Percentiles rank a stretch among this genome's conserved stretches.
These are phyloP conservation scores for Coemansia sp. DNA, from an alignment of 192 early-diverging fungal genomes.

Conservation along the genomic window DNA sequence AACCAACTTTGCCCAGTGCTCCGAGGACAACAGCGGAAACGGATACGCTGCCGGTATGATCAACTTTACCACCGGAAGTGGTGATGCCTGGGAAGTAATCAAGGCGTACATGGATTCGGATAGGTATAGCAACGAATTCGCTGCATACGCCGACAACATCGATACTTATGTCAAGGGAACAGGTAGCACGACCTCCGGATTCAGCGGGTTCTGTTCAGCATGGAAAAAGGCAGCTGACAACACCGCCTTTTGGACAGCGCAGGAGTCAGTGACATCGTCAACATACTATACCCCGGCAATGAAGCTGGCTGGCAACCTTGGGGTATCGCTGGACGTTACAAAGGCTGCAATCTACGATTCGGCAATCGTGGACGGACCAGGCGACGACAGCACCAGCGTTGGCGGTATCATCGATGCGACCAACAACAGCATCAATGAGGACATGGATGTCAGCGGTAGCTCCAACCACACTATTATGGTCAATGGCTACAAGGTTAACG, in stretches of 20 bases:
- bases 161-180: neutral
- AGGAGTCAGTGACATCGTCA: neutral
- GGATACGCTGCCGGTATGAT: constrained; percentile 1
- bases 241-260: neutral
- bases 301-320: neutral
- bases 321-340: neutral
- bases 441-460: neutral
- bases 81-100: neutral
- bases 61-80: neutral
- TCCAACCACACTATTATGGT: neutral
- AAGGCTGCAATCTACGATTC: neutral
- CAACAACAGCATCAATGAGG: neutral
- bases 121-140: constrained; percentile 1
- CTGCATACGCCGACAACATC: neutral
- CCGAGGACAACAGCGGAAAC: neutral
- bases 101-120: neutral
- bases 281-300: neutral
- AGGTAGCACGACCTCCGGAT: neutral
- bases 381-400: neutral
- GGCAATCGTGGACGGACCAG: neutral
- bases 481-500: neutral
- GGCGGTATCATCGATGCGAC: neutral
- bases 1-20: neutral
- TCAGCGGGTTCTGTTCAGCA: constrained; percentile 9
- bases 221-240: neutral